Percentiles rank a stretch among this genome's conserved stretches.
phyloP scores from a whole-genome alignment of 257 asterid genomes.

The Nicotiana obtusifolia region DNA sequence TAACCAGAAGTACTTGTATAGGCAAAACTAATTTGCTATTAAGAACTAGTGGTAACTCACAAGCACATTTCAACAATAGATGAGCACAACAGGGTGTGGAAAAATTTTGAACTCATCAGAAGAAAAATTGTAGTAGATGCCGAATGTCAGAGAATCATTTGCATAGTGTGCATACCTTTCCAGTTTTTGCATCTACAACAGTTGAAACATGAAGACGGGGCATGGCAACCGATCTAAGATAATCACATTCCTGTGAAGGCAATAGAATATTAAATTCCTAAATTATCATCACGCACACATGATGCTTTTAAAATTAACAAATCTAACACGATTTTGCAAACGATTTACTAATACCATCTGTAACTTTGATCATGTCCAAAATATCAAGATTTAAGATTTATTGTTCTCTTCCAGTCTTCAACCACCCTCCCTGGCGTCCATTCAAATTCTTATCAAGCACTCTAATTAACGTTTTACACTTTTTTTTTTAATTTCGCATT shows the following conservation, averaged over 20 bases:
- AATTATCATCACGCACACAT: conserved; percentile 4
- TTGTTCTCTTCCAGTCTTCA: background rate
- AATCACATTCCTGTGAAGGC: conserved; percentile 70
- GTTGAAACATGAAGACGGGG: conserved; percentile 75
- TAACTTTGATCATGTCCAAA: background rate
- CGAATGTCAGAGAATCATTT: background rate
- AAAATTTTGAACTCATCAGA: background rate
- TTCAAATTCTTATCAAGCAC: background rate
- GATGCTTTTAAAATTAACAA: background rate
- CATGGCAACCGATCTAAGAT: conserved; percentile 62
- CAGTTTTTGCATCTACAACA: conserved; percentile 79
- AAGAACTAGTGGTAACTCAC: conserved; percentile 5
- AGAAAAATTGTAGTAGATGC: background rate
- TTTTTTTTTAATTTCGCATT: background rate
- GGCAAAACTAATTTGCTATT: background rate
- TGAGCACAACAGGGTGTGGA: no score
- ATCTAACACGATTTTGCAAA: background rate
- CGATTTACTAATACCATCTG: background rate
- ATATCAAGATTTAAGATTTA: background rate
- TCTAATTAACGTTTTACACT: background rate
- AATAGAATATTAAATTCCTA: conserved; percentile 6
- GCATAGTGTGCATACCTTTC: conserved; percentile 49
- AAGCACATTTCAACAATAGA: background rate
- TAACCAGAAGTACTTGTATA: background rate
- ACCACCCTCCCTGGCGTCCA: background rate